Evolutionary conservation across 78 protist species (phyloP).

Genomic region (Dictyostelium purpureum): DNA sequence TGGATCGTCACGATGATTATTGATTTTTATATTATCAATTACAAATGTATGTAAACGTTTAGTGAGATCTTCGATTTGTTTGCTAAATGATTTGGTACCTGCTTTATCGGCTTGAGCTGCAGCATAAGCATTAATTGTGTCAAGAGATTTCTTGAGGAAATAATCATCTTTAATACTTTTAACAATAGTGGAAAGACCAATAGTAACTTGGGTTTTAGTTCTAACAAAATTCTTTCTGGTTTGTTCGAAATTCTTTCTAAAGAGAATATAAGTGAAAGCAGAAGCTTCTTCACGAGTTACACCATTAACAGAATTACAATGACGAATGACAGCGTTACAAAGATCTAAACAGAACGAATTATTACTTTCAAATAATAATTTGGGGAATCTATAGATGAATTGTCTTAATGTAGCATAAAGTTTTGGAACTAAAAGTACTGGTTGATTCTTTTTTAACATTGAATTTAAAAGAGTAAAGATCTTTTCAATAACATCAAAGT

Average conservation of each 20-base stretch:
- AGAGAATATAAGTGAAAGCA: slow-evolving; percentile 56
- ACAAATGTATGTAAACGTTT: slow-evolving; percentile 77
- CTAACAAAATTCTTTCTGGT: slow-evolving; percentile 67
- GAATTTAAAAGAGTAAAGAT: slow-evolving; percentile 20
- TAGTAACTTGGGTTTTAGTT: slow-evolving; percentile 62
- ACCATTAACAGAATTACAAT: slow-evolving; percentile 49
- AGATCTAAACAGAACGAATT: slow-evolving; percentile 53
- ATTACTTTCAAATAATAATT: slow-evolving; percentile 33
- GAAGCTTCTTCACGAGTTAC: slow-evolving; percentile 68
- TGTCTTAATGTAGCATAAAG: slow-evolving; percentile 64
- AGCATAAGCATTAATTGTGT: slow-evolving; percentile 50
- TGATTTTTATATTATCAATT: slow-evolving; percentile 71
- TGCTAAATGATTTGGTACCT: slow-evolving; percentile 55
- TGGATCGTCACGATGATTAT: slow-evolving; percentile 74
- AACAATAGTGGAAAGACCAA: slow-evolving; percentile 49
- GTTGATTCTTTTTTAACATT: slow-evolving; percentile 47
- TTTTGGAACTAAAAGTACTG: slow-evolving; percentile 38
- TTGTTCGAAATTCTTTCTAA: slow-evolving; percentile 69
- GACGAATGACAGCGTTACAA: slow-evolving; percentile 64
- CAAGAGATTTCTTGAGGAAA: slow-evolving; percentile 39
- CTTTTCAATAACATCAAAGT: slow-evolving; percentile 50
- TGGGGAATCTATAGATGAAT: slow-evolving; percentile 64
- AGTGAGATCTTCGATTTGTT: slow-evolving; percentile 76
- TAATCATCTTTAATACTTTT: slow-evolving; percentile 43
- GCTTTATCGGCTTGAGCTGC: slow-evolving; percentile 39